Base-by-base conservation (phyloP, 257 asterid species). In the Plantago elongata region DNA sequence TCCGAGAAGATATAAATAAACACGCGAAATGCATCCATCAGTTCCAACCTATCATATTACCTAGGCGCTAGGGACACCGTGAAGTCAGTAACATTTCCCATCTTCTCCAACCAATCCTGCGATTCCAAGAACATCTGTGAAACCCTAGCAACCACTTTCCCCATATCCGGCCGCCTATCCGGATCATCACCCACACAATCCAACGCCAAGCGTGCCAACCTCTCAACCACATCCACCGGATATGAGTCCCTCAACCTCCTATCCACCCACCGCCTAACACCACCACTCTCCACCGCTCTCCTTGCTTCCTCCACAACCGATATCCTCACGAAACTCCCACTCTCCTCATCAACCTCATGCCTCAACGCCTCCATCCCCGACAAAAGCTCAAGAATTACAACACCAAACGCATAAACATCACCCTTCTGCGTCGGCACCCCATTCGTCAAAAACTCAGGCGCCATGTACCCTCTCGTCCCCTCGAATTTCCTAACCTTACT, bases 381-480 rank as follows among this genome's bases (percentile, higher is more conserved):
- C 37, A 84, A 60, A 46, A 92, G 50, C 71, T 92, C 99, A 63
- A 92, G 78, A 58, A 89, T 50, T 75, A 92, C 96, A 43, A 92
- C 95, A 64, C 99, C 99, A 48, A 89, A 92, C 48, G 97, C 89
- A 67, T 84, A 92, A 5, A 89, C 89, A 61, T 92, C 97, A 7
- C 83, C 74, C 61, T 78, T 84, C 47, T 81, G 86, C 8, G 96
- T 77, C 11, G 83, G 75, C 5, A 78, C 66, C 60, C 99, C 99
- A 14, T 82, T 86, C 22, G 40, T 57, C 44, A 76, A 85, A 47
- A 79, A 92, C 69, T 92, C 99, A 1, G 99, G 99, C 27, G 99
- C 85, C 99, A 92, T 92, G 65, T 92, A 92, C 54, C 97, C 99
- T 50, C 89, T 69, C 3, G 89, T 89, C 63, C 96, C 99, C 71